Percentiles rank a stretch among this genome's conserved stretches.
phyloP scores from a whole-genome alignment of 495 filamentous ascomycete genomes.

The Tuber microsphaerosporum region DNA sequence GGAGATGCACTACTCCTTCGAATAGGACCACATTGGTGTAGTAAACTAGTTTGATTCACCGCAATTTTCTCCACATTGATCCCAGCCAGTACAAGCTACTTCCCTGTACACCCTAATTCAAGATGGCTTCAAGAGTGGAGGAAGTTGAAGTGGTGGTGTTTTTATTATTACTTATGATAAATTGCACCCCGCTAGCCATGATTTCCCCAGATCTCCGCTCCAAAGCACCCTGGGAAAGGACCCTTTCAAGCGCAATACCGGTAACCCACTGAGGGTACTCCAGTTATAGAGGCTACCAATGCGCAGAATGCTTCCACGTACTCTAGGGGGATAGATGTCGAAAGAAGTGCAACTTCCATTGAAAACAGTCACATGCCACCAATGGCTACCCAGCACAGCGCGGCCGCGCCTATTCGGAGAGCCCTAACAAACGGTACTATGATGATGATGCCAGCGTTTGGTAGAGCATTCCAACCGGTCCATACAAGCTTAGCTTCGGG shows the following conservation, averaged over 20 bases:
- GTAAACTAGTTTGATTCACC: conserved; percentile 1
- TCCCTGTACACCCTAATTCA: neutral
- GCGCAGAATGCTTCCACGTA: neutral
- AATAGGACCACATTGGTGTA: conserved; percentile 15
- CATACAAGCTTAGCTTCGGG: conserved; percentile 70
- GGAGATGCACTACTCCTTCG: neutral
- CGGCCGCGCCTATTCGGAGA: neutral
- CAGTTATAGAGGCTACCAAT: neutral
- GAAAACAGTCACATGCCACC: neutral
- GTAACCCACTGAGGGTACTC: neutral
- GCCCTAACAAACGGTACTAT: conserved; percentile 9
- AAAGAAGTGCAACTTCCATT: neutral
- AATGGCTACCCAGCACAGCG: neutral
- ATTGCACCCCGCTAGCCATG: neutral
- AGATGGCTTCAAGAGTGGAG: neutral
- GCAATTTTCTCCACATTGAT: conserved; percentile 18
- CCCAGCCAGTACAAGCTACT: neutral
- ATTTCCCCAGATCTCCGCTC: neutral
- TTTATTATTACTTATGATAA: neutral
- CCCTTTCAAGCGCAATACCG: neutral
- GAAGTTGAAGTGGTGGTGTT: neutral
- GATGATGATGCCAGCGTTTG: conserved; percentile 70
- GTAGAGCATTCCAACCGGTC: conserved; percentile 96
- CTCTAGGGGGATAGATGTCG: neutral
- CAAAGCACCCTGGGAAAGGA: neutral